Percentiles rank a stretch among this genome's conserved stretches.
Conservation (phyloP, 1,139 yeast species). For the Pichia cactophila region DNA sequence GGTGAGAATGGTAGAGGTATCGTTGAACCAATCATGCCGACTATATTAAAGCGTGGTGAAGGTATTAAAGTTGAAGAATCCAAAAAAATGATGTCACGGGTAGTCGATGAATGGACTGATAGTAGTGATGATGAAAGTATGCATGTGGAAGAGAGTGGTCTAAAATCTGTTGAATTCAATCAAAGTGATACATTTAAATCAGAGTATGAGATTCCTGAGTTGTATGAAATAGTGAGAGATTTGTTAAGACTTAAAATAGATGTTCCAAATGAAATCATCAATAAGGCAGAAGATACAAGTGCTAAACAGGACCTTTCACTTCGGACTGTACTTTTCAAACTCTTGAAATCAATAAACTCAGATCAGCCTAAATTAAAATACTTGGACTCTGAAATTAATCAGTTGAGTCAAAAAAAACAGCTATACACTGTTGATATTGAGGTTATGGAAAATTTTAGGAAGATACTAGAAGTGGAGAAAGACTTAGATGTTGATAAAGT, state of each 20-base stretch:
- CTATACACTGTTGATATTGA: constrained; percentile 9
- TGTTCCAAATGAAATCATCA: constrained; percentile 31
- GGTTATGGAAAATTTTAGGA: neutral
- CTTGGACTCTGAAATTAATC: constrained; percentile 13
- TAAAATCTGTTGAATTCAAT: constrained; percentile 12
- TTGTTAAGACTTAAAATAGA: constrained; percentile 31
- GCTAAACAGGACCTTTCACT: constrained; percentile 13
- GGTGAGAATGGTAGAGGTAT: constrained; percentile 71
- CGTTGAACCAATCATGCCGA: constrained; percentile 66
- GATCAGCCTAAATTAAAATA: constrained; percentile 14
- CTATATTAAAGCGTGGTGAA: constrained; percentile 53
- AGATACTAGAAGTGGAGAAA: neutral
- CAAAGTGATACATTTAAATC: constrained; percentile 12
- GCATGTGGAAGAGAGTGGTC: constrained; percentile 18
- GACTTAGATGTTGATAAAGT: neutral
- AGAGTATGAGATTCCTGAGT: constrained; percentile 20
- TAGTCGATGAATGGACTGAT: constrained; percentile 11
- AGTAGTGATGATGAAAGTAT: constrained; percentile 19
- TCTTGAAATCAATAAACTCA: constrained; percentile 18
- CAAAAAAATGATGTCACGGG: constrained; percentile 15
- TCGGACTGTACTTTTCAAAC: constrained; percentile 19
- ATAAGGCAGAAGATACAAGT: constrained; percentile 14
- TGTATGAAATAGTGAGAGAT: constrained; percentile 33
- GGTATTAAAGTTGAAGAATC: constrained; percentile 59
- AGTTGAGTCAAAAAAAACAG: constrained; percentile 6